Percentiles rank a stretch among this genome's conserved stretches.
These are phyloP conservation scores for Colletotrichum truncatum DNA, from an alignment of 2,329 filamentous ascomycete genomes.

Conservation along the genomic window DNA sequence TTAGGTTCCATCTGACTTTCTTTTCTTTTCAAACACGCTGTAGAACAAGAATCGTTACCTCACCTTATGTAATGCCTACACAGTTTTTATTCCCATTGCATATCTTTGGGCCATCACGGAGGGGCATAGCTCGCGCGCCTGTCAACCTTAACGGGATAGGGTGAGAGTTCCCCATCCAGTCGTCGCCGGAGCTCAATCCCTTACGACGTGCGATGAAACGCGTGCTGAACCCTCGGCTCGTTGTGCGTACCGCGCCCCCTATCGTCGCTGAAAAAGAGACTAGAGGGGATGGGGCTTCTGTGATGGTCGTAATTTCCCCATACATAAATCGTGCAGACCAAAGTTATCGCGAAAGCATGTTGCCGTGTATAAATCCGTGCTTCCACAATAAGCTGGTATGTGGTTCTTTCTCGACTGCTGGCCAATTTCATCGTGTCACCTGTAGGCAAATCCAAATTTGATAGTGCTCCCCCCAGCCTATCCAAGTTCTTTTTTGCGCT, in stretches of 20 bases:
- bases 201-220: slow-evolving; percentile 11
- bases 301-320: neutral
- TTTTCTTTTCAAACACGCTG: neutral
- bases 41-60: neutral
- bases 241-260: neutral
- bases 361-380: neutral
- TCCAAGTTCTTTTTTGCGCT: neutral
- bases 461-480: neutral
- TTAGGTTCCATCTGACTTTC: neutral
- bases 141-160: neutral
- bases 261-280: neutral
- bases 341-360: neutral
- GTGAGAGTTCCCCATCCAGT: neutral
- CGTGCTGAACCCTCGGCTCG: neutral
- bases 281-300: neutral
- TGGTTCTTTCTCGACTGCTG: neutral
- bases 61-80: neutral
- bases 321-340: neutral
- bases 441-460: neutral
- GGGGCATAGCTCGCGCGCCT: neutral
- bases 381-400: neutral
- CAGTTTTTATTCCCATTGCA: neutral
- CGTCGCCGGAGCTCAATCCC: neutral
- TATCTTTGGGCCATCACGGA: neutral
- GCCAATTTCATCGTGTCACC: neutral